Conservation (phyloP, 306 rosid genomes). For the Vigna trinervia region DNA sequence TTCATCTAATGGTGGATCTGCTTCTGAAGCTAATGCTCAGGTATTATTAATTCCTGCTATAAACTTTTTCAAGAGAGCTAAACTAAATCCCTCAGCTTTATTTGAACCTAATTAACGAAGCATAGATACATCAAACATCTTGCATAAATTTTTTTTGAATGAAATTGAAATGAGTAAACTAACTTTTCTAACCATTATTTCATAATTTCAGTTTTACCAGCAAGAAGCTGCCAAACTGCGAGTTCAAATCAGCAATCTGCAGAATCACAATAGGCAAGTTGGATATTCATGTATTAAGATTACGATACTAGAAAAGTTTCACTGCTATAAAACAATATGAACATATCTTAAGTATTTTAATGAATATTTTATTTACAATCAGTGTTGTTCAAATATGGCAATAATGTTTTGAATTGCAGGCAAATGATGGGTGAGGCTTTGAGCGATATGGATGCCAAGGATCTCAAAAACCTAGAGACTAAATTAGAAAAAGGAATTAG, state of each 20-base stretch:
- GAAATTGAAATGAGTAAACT: conserved; percentile 5
- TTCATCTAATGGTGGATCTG: conserved; percentile 59
- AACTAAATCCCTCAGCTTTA: background rate
- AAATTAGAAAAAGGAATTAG: conserved; percentile 79
- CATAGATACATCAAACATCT: background rate
- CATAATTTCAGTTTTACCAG: conserved; percentile 77
- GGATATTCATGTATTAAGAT: background rate
- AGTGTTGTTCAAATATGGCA: background rate
- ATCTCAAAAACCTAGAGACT: conserved; percentile 65
- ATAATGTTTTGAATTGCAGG: conserved; percentile 50
- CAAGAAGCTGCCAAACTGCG: conserved; percentile 83
- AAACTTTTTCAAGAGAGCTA: background rate
- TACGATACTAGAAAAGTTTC: background rate
- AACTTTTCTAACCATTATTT: conserved; percentile 14
- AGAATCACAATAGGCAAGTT: conserved; percentile 72
- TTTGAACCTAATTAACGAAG: background rate
- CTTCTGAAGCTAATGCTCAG: conserved; percentile 84
- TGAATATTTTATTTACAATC: background rate
- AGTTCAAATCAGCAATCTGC: conserved; percentile 60
- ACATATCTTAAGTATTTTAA: conserved; percentile 2
- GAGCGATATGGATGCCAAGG: conserved; percentile 54
- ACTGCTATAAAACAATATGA: background rate
- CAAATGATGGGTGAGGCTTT: conserved; percentile 72
- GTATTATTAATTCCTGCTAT: conserved; percentile 43
- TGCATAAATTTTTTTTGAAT: background rate